Conservation (phyloP, 2,329 filamentous ascomycete genomes). For the Sordariomycetes sp. region DNA sequence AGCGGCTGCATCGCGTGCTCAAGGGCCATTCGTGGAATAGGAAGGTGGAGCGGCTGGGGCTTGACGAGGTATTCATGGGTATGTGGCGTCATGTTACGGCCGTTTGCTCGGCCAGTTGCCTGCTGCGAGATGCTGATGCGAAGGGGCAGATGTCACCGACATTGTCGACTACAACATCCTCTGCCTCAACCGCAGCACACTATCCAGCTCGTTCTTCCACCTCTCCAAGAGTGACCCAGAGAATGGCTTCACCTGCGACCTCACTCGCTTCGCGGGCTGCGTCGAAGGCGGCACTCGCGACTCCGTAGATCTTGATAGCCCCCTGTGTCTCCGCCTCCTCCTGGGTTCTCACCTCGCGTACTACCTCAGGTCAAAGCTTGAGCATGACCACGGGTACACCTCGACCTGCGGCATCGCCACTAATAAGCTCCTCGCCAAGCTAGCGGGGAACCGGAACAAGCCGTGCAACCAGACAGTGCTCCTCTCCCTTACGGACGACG, state of each 20-base stretch:
- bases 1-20: constrained; percentile 65
- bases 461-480: constrained; percentile 81
- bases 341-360: constrained; percentile 74
- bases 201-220: constrained; percentile 67
- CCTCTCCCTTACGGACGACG: constrained; percentile 48
- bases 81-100: constrained; percentile 7
- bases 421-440: constrained; percentile 76
- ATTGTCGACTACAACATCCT: constrained; percentile 72
- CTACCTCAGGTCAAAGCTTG: constrained; percentile 61
- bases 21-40: constrained; percentile 65
- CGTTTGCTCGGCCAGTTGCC: background rate
- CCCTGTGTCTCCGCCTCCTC: constrained; percentile 49
- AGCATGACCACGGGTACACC: constrained; percentile 72
- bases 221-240: constrained; percentile 65
- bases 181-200: constrained; percentile 55
- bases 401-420: constrained; percentile 81
- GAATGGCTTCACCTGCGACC: constrained; percentile 70
- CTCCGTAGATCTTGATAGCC: constrained; percentile 18
- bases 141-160: constrained; percentile 69
- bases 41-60: constrained; percentile 71
- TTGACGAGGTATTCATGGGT: constrained; percentile 68
- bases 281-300: constrained; percentile 22
- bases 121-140: background rate
- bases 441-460: constrained; percentile 77
- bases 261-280: constrained; percentile 54